Base-by-base conservation (phyloP, 306 rosid species). In the Cercis canadensis region DNA sequence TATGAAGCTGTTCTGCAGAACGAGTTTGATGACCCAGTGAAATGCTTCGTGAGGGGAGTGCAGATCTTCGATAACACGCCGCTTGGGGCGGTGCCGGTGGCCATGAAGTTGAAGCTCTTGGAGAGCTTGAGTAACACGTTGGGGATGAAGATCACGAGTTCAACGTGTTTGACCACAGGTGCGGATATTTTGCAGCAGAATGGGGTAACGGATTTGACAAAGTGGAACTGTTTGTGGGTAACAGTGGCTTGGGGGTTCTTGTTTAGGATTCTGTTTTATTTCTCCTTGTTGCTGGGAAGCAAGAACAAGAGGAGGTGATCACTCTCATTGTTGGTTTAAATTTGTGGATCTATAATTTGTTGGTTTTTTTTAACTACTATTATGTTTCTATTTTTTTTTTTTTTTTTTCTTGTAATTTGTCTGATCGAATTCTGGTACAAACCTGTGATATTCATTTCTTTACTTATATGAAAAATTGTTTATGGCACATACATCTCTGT, bases 171-270 rank as follows among this genome's bases (percentile, higher is more conserved):
- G 75, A 94, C 99, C 2, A 94, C 90, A 0, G 99, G 97, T 16
- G 0, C 65, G 0, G 99, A 94, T 49, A 65, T 94, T 37, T 60
- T 94, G 86, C n/a, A 44, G 17, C 95, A 87, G 58, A 86, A 89
- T 21, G 96, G 89, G 2, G 85, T 91, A 3, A 76, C 82, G 8
- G 90, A 91, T 29, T 84, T 94, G 84, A 84, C 83, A 70, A 94
- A 89, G 71, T 94, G 99, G 99, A 85, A 68, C 54, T 94, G 97
- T 78, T 63, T 94, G 58, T 87, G 88, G 85, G 6, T 94, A 13
- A 94, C 99, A 0, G 84, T 94, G 13, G 99, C 96, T 0, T 94
- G 97, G 99, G 99, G 99, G 0, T 94, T 94, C 81, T 77, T 94
- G 40, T 94, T 94, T 33, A 83, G 99, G 84, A 87, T 94, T 41